A percentile compares a stretch with the other conserved stretches of the same genome.
phyloP scores from a whole-genome alignment of 495 filamentous ascomycete species.

The Tuber brumale region DNA sequence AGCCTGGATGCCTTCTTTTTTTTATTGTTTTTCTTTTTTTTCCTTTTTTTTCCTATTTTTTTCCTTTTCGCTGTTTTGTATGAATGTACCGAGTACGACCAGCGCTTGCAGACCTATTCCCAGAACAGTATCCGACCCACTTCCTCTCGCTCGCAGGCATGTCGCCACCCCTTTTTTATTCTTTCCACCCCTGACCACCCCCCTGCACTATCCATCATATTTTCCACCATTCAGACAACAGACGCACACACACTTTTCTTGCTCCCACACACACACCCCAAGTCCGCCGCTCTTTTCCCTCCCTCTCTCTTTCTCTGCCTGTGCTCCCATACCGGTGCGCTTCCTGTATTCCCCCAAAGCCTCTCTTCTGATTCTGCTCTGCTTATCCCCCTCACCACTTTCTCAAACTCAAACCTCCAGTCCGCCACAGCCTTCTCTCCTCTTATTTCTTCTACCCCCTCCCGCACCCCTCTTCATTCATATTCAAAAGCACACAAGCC shows the following conservation, averaged over 20 bases:
- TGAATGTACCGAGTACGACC: slow-evolving; percentile 21
- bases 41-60: slow-evolving; percentile 23
- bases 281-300: slow-evolving; percentile 43
- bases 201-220: slow-evolving; percentile 45
- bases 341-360: slow-evolving; percentile 43
- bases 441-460: slow-evolving; percentile 38
- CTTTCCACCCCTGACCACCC: slow-evolving; percentile 33
- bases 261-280: slow-evolving; percentile 44
- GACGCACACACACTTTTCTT: slow-evolving; percentile 26
- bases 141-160: slow-evolving; percentile 27
- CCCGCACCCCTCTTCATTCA: slow-evolving; percentile 37
- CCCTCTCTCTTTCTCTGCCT: slow-evolving; percentile 42
- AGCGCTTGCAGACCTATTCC: slow-evolving; percentile 38
- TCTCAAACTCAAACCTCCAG: slow-evolving; percentile 1
- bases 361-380: slow-evolving; percentile 21
- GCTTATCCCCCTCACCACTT: slow-evolving; percentile 26
- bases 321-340: slow-evolving; percentile 43
- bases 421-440: slow-evolving; percentile 26
- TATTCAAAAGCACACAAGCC: slow-evolving; percentile 28
- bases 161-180: slow-evolving; percentile 38
- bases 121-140: slow-evolving; percentile 34
- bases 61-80: slow-evolving; percentile 26
- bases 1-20: slow-evolving; percentile 45
- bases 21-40: slow-evolving; percentile 42
- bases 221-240: slow-evolving; percentile 42